Percentiles rank a stretch among this genome's conserved stretches.
Conservation (phyloP, 169 alveolate species). For the Plasmodium gaboni region DNA sequence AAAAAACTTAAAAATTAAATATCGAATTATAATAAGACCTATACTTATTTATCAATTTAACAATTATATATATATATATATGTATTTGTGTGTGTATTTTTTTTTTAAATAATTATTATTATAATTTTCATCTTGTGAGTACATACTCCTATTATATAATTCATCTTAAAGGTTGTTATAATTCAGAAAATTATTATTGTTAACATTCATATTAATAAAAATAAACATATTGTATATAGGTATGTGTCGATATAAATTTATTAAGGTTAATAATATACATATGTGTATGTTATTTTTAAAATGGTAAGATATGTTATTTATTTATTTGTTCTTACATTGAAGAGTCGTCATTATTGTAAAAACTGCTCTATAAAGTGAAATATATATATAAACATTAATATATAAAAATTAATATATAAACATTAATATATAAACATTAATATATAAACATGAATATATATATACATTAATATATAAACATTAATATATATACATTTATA, state of each 20-base stretch:
- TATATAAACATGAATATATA: not conserved
- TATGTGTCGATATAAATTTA: not conserved
- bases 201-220: not conserved
- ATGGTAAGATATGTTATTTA: not conserved
- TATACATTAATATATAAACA: not conserved
- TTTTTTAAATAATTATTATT: slow-evolving; percentile 4
- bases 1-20: too few relatives aligned
- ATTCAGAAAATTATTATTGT: not conserved
- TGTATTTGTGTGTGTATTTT: too few relatives aligned
- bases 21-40: too few relatives aligned
- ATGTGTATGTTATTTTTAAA: not conserved
- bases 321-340: slow-evolving; percentile 14
- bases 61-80: too few relatives aligned
- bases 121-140: slow-evolving; percentile 25
- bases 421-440: not conserved
- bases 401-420: not conserved
- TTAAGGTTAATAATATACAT: not conserved
- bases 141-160: slow-evolving; percentile 32
- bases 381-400: not conserved
- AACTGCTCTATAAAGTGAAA: slow-evolving; percentile 1
- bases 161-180: slow-evolving; percentile 20
- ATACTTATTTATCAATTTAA: too few relatives aligned
- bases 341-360: slow-evolving; percentile 15
- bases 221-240: slow-evolving; percentile 3
- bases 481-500: not conserved